Conservation (phyloP, 176 grass and related monocot genomes). For the Typha latifolia region DNA sequence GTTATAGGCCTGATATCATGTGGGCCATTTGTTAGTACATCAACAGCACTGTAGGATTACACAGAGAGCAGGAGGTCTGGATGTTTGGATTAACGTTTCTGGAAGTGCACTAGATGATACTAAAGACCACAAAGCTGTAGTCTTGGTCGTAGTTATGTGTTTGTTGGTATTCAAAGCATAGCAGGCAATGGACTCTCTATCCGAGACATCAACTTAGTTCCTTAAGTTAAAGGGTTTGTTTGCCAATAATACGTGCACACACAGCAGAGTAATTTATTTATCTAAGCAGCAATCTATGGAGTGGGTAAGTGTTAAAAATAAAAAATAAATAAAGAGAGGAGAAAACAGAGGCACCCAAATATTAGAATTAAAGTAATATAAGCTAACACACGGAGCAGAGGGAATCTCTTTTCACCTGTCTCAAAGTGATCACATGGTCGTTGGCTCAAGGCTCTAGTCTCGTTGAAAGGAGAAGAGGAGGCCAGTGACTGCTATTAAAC, state of each 20-base stretch:
- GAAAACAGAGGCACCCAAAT: not conserved
- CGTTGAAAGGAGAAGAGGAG: not conserved
- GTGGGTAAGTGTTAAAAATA: not conserved
- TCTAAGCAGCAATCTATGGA: not conserved
- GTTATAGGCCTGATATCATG: too few relatives aligned
- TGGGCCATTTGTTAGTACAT: too few relatives aligned
- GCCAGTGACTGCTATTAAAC: not conserved
- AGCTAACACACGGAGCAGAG: slow-evolving; percentile 24
- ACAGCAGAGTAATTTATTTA: not conserved
- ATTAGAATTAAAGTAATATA: not conserved
- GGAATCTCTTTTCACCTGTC: slow-evolving; percentile 40
- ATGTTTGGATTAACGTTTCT: not conserved
- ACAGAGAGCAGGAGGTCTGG: not conserved
- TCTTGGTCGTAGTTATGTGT: not conserved
- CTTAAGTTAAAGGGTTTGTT: not conserved
- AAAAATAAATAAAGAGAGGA: not conserved
- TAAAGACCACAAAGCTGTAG: not conserved
- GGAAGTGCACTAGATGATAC: not conserved
- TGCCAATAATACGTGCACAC: not conserved
- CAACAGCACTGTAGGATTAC: too few relatives aligned
- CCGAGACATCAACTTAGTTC: too few relatives aligned
- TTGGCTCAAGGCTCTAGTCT: not conserved
- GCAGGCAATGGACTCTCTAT: too few relatives aligned
- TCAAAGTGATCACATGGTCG: slow-evolving; percentile 28
- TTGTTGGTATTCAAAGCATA: not conserved